A percentile compares a stretch with the other conserved stretches of the same genome.
These are phyloP conservation scores for Senecio squalidus DNA, from an alignment of 140 eudicot genomes.

Conservation along the genomic window DNA sequence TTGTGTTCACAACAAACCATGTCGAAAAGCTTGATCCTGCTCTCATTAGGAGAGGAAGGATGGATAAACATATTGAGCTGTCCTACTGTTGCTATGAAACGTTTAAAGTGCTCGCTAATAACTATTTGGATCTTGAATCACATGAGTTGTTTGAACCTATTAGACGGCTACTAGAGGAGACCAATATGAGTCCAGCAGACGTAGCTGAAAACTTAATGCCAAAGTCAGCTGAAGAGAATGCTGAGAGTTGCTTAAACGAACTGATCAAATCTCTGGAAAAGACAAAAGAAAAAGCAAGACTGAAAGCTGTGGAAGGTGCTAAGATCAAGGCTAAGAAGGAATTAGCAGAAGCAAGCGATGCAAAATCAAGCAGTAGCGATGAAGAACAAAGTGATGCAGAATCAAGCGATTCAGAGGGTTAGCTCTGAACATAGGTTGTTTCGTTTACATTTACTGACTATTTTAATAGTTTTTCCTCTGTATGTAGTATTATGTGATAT, in stretches of 20 bases:
- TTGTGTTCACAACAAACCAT: slow-evolving; percentile 36
- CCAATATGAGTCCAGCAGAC: slow-evolving; percentile 38
- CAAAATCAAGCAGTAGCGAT: not conserved
- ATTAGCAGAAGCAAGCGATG: not conserved
- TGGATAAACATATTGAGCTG: slow-evolving; percentile 41
- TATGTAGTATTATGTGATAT: too few relatives aligned
- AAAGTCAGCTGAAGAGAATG: slow-evolving; percentile 27
- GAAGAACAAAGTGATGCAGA: not conserved
- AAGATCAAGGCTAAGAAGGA: not conserved
- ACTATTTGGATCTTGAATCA: slow-evolving; percentile 29
- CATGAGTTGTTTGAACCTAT: slow-evolving; percentile 28
- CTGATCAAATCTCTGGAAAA: slow-evolving; percentile 19
- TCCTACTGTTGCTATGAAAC: slow-evolving; percentile 34
- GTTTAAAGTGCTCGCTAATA: slow-evolving; percentile 37
- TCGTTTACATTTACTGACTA: not conserved
- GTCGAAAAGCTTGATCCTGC: slow-evolving; percentile 43
- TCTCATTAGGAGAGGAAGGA: slow-evolving; percentile 37
- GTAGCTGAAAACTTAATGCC: slow-evolving; percentile 40
- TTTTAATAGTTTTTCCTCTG: not conserved
- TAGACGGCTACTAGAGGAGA: slow-evolving; percentile 17
- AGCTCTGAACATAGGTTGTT: not conserved
- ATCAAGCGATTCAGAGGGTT: not conserved
- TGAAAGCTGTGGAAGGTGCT: slow-evolving; percentile 16
- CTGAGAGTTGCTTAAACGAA: slow-evolving; percentile 22
- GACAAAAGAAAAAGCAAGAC: slow-evolving; percentile 18